These are phyloP conservation scores for Skeletonema costatum DNA, from an alignment of 108 stramenopile species.

Conservation along the genomic window DNA sequence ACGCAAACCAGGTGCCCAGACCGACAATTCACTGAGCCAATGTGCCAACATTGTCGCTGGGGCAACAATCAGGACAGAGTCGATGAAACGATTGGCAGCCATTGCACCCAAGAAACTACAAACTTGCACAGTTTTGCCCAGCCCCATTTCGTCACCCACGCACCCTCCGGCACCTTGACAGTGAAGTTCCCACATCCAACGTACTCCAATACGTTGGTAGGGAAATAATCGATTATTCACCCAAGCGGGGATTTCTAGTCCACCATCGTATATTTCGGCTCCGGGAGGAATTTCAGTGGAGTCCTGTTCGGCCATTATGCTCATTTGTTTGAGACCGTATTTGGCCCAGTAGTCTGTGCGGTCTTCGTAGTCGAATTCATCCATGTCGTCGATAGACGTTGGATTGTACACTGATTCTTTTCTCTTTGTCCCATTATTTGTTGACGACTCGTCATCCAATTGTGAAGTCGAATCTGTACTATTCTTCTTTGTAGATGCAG, in stretches of 20 bases:
- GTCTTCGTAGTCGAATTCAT: conserved; percentile 79
- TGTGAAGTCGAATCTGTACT: conserved; percentile 3
- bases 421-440: neutral
- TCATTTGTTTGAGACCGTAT: conserved; percentile 64
- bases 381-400: conserved; percentile 66
- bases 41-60: conserved; percentile 96
- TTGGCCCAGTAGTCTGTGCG: conserved; percentile 84
- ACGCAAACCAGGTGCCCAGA: conserved; percentile 93
- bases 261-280: conserved; percentile 59
- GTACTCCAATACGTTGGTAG: conserved; percentile 82
- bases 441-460: neutral
- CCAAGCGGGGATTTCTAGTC: conserved; percentile 83
- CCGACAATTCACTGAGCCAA: conserved; percentile 89
- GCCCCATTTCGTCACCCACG: conserved; percentile 55
- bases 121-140: conserved; percentile 98
- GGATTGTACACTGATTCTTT: conserved; percentile 1
- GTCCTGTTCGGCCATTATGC: conserved; percentile 75
- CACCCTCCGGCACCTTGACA: conserved; percentile 94
- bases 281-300: conserved; percentile 61
- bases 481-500: neutral
- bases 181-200: conserved; percentile 97
- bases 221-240: conserved; percentile 82
- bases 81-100: conserved; percentile 70
- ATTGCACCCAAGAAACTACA: conserved; percentile 88
- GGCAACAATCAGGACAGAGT: conserved; percentile 76